Percentiles rank a stretch among this genome's conserved stretches.
phyloP scores from a whole-genome alignment of 345 rosid genomes.

The Zanthoxylum bungeanum region DNA sequence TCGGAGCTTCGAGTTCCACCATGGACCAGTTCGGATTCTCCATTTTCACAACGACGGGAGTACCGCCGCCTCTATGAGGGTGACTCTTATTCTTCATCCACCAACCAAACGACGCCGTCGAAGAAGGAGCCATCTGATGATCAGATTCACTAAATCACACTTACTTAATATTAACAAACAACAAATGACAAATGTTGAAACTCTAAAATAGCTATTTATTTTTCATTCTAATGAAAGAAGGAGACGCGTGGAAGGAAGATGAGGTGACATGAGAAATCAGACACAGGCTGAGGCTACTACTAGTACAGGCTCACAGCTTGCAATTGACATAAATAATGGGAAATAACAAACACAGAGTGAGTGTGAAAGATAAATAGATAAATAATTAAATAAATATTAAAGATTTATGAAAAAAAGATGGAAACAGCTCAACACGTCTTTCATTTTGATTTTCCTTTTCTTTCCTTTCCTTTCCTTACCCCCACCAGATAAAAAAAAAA shows the following conservation, averaged over 20 bases:
- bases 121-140: background rate
- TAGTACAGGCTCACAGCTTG: conserved; percentile 38
- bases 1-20: conserved; percentile 80
- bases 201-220: too few relatives aligned
- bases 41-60: conserved; percentile 97
- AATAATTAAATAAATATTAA: too few relatives aligned
- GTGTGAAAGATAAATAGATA: conserved; percentile 12
- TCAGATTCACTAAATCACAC: too few relatives aligned
- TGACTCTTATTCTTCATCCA: conserved; percentile 71
- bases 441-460: conserved; percentile 21
- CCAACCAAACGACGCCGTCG: conserved; percentile 59
- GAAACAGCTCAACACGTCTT: conserved; percentile 78
- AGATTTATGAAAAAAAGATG: conserved; percentile 22
- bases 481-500: background rate
- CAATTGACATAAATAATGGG: conserved; percentile 18
- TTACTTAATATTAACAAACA: too few relatives aligned
- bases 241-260: conserved; percentile 40
- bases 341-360: conserved; percentile 5
- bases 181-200: conserved; percentile 20
- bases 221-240: conserved; percentile 36
- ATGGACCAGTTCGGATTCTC: conserved; percentile 99
- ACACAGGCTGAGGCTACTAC: background rate
- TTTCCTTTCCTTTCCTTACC: background rate
- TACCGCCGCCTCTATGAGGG: conserved; percentile 39
- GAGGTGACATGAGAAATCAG: conserved; percentile 11